Conservation (phyloP, 78 protist genomes). For the Chrysochromulina tobinii region DNA sequence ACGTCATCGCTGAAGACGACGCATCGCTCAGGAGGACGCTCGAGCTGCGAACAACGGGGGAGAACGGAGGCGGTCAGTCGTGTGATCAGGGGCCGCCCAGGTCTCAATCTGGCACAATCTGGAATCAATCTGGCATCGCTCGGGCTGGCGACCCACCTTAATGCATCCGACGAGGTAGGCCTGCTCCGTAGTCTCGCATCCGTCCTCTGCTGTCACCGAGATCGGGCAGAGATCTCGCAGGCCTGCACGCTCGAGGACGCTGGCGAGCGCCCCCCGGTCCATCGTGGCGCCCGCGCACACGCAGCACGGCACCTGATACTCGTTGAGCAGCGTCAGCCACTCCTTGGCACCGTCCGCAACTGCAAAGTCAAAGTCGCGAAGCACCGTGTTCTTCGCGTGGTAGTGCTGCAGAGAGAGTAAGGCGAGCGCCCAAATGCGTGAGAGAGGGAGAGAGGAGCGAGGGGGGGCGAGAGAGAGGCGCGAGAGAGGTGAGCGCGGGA, state of each 20-base stretch:
- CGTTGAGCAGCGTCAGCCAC: neutral
- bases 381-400: neutral
- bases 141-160: neutral
- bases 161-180: neutral
- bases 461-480: too few species aligned
- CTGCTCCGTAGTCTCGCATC: slow-evolving; percentile 1
- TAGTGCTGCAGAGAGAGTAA: too few species aligned
- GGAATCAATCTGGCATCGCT: neutral
- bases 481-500: too few species aligned
- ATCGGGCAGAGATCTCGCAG: neutral
- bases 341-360: neutral
- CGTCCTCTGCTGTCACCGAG: neutral
- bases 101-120: too few species aligned
- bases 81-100: too few species aligned
- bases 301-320: slow-evolving; percentile 7
- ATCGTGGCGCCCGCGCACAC: neutral
- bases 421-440: too few species aligned
- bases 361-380: neutral
- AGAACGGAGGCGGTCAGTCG: too few species aligned
- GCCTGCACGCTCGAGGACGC: neutral
- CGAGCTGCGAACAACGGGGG: neutral
- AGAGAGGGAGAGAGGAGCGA: too few species aligned
- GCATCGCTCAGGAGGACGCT: slow-evolving; percentile 2
- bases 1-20: neutral
- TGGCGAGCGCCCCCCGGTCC: neutral